Percentiles rank a stretch among this genome's conserved stretches.
Evolutionary conservation across 2,329 filamentous ascomycete genomes (phyloP).

Genomic region (Rhynchosporium graminicola): DNA sequence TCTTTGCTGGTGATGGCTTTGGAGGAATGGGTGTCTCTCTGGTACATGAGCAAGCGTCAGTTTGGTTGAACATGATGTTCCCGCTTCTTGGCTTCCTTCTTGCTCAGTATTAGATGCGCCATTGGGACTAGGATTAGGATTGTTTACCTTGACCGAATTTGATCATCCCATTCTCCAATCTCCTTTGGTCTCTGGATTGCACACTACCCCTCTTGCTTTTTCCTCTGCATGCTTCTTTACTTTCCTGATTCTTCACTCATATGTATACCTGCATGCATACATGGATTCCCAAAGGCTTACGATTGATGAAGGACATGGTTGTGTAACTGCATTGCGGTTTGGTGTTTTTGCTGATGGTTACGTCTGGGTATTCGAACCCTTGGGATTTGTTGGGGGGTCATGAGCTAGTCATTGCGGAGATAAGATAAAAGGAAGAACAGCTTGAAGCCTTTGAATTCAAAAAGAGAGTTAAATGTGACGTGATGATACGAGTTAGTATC

Average conservation of each 20-base stretch:
- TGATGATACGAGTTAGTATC: too few relatives aligned
- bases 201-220: too few relatives aligned
- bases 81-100: background rate
- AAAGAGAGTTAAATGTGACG: too few relatives aligned
- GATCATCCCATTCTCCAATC: too few relatives aligned
- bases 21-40: background rate
- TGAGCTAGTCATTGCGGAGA: background rate
- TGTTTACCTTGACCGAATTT: too few relatives aligned
- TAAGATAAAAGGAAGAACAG: too few relatives aligned
- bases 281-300: background rate
- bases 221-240: background rate
- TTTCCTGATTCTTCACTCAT: background rate
- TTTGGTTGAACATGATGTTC: conserved; percentile 7
- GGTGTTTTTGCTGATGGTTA: background rate
- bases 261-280: background rate
- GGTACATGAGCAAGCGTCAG: background rate
- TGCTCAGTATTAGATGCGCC: background rate
- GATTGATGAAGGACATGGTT: background rate
- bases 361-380: background rate
- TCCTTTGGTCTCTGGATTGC: too few relatives aligned
- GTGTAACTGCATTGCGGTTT: background rate
- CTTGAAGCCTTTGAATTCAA: too few relatives aligned
- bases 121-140: too few relatives aligned
- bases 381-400: background rate
- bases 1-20: too few relatives aligned